Evolutionary conservation across 1,284 basidiomycete species (phyloP).

Genomic region (Termitomyces sp.): DNA sequence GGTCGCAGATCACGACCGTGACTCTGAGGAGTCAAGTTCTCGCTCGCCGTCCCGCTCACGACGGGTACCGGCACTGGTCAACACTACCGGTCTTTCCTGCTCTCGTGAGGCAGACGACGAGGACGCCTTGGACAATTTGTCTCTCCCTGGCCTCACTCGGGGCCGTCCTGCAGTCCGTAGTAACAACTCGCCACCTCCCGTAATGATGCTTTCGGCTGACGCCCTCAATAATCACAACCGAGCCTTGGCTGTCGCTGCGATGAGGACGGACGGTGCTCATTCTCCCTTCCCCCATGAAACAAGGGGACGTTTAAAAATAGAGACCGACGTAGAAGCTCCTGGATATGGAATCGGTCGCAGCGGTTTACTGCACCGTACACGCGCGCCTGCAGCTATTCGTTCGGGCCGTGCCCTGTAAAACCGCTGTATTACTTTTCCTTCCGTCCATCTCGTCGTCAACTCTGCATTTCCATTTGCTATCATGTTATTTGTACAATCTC

Average conservation of each 20-base stretch:
- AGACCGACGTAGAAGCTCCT: conserved; percentile 42
- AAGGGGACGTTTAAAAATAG: conserved; percentile 42
- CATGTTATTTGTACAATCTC: conserved; percentile 5
- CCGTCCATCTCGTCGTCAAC: conserved; percentile 5
- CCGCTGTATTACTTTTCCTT: neutral
- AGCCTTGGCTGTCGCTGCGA: conserved; percentile 18
- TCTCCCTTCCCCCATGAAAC: conserved; percentile 23
- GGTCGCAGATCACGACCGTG: conserved; percentile 30
- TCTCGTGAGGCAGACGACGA: conserved; percentile 29
- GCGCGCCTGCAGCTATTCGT: conserved; percentile 18
- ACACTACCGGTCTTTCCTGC: conserved; percentile 16
- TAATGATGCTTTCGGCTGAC: conserved; percentile 28
- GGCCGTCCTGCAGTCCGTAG: conserved; percentile 43
- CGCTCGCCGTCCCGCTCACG: conserved; percentile 30
- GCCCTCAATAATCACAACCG: conserved; percentile 21
- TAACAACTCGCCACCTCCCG: conserved; percentile 47
- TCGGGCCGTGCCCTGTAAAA: conserved; percentile 16
- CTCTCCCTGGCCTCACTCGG: conserved; percentile 28
- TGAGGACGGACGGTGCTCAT: conserved; percentile 18
- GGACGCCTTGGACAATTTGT: conserved; percentile 33
- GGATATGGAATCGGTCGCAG: conserved; percentile 55
- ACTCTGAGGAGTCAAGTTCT: conserved; percentile 24
- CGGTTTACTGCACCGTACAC: conserved; percentile 48
- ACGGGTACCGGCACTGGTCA: conserved; percentile 20
- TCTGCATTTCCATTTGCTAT: conserved; percentile 8